Evolutionary conservation across 2,329 filamentous ascomycete genomes (phyloP).

Genomic region (Hymenoscyphus fraxineus): DNA sequence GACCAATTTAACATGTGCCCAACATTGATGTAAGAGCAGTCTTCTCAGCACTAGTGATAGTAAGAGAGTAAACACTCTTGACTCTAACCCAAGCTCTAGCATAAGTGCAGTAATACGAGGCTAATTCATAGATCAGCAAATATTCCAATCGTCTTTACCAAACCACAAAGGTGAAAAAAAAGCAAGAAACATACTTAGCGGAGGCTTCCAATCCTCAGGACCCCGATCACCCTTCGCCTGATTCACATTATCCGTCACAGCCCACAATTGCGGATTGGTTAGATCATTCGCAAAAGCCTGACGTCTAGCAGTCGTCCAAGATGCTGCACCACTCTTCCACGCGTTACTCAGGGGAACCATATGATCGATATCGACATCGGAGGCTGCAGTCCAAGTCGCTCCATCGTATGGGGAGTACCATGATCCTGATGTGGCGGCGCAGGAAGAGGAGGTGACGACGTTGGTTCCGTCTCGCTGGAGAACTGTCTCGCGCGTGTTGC

Average conservation of each 20-base stretch:
- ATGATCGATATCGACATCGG: conserved; percentile 78
- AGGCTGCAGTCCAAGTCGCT: conserved; percentile 61
- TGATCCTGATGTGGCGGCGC: conserved; percentile 59
- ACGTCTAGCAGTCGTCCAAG: conserved; percentile 67
- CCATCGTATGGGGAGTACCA: conserved; percentile 76
- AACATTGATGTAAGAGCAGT: conserved; percentile 62
- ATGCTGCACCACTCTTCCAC: conserved; percentile 72
- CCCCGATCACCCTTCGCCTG: conserved; percentile 67
- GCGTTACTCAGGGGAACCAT: conserved; percentile 78
- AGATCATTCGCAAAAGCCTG: conserved; percentile 75
- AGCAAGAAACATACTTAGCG: conserved; percentile 45
- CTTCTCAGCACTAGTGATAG: conserved; percentile 70
- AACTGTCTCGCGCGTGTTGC: conserved; percentile 71
- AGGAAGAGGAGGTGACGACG: conserved; percentile 57
- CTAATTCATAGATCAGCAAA: conserved; percentile 26
- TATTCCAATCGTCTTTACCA: not conserved
- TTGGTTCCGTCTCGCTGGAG: conserved; percentile 68
- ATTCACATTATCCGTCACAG: conserved; percentile 76
- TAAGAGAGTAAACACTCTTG: conserved; percentile 68
- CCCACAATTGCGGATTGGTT: conserved; percentile 69
- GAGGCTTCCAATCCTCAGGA: conserved; percentile 74
- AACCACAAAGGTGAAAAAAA: not conserved
- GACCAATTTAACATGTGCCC: conserved; percentile 51
- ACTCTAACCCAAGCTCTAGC: conserved; percentile 71
- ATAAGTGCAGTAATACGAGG: conserved; percentile 72